Percentiles rank a stretch among this genome's conserved stretches.
These are phyloP conservation scores for Asterionellopsis glacialis DNA, from an alignment of 108 stramenopile genomes.

Conservation along the genomic window DNA sequence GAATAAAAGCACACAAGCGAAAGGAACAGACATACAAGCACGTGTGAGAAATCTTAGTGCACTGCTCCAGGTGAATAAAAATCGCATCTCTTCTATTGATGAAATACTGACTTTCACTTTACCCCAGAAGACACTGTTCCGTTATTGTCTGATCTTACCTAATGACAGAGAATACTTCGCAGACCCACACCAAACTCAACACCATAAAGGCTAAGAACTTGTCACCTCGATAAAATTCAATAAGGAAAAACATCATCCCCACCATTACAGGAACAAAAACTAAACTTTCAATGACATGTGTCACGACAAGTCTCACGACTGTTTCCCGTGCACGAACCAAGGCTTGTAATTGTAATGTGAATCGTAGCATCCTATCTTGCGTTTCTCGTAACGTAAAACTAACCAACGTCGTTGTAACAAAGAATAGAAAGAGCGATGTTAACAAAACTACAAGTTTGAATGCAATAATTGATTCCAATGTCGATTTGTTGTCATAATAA, in stretches of 20 bases:
- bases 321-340: conserved; percentile 46
- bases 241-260: conserved; percentile 91
- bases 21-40: not conserved
- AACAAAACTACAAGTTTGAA: conserved; percentile 66
- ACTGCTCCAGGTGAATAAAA: too few relatives aligned
- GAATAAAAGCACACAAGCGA: not conserved
- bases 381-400: conserved; percentile 90
- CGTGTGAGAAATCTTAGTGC: conserved; percentile 11
- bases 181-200: conserved; percentile 86
- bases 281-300: conserved; percentile 72
- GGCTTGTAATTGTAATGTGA: conserved; percentile 79
- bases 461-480: not conserved
- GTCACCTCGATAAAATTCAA: conserved; percentile 89
- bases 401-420: conserved; percentile 86
- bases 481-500: not conserved
- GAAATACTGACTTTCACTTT: not conserved
- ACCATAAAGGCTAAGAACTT: conserved; percentile 88
- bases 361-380: conserved; percentile 95
- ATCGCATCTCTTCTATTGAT: not conserved
- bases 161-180: conserved; percentile 90
- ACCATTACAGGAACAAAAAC: conserved; percentile 94
- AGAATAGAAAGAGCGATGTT: conserved; percentile 86
- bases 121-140: too few relatives aligned
- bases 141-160: conserved; percentile 43
- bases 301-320: conserved; percentile 47